These are phyloP conservation scores for Cadophora luteo-olivacea DNA, from an alignment of 2,329 filamentous ascomycete species.

Conservation along the genomic window DNA sequence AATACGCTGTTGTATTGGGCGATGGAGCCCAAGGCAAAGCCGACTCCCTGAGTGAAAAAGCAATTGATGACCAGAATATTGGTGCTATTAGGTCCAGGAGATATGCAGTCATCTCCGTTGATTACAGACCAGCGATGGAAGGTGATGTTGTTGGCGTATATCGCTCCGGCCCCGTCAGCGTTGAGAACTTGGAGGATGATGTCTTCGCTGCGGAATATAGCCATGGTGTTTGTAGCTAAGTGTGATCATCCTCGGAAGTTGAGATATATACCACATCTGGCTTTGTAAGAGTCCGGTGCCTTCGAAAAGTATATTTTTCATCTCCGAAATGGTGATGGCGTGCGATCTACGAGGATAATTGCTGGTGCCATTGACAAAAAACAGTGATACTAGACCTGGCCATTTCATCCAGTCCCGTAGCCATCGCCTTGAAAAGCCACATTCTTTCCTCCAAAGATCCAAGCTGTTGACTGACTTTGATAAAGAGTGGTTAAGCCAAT, in stretches of 20 bases:
- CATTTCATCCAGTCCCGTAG: background rate
- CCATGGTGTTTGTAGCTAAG: background rate
- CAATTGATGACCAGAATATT: slow-evolving; percentile 58
- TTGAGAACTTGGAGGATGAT: slow-evolving; percentile 57
- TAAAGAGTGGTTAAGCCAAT: background rate
- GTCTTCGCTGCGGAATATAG: slow-evolving; percentile 48
- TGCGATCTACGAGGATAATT: no score
- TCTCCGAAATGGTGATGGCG: background rate
- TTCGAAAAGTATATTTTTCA: background rate
- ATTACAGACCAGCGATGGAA: slow-evolving; percentile 53
- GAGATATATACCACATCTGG: background rate
- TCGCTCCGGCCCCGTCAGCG: slow-evolving; percentile 26
- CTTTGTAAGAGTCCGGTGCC: background rate
- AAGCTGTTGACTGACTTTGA: no score
- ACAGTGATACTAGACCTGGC: background rate
- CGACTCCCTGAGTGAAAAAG: slow-evolving; percentile 56
- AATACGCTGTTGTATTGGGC: slow-evolving; percentile 57
- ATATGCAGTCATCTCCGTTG: slow-evolving; percentile 61
- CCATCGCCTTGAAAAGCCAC: background rate
- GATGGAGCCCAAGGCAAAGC: slow-evolving; percentile 63
- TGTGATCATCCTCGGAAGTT: background rate
- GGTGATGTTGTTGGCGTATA: slow-evolving; percentile 49
- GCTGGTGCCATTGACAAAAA: background rate
- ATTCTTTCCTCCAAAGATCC: slow-evolving; percentile 11
- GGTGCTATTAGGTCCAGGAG: slow-evolving; percentile 61